phyloP scores from a whole-genome alignment of 164 flowering plant species.

The Liriodendron chinense region DNA sequence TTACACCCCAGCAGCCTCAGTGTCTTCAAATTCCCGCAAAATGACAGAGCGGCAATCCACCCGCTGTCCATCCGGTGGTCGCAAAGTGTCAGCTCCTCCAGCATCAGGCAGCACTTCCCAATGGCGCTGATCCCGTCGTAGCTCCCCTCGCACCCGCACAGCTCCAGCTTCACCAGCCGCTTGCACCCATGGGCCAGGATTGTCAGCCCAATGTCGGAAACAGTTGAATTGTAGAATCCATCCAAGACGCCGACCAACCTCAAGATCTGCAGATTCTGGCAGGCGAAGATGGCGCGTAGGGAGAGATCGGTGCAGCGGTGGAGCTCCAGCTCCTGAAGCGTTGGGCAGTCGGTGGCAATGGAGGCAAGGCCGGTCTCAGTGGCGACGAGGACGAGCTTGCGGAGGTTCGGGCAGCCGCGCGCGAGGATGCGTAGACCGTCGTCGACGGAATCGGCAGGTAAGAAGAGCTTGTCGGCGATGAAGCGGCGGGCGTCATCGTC shows the following conservation, averaged over 20 bases:
- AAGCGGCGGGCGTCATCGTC: slow-evolving; percentile 11
- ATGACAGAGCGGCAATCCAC: slow-evolving; percentile 74
- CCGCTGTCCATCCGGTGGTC: slow-evolving; percentile 88
- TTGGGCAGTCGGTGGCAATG: slow-evolving; percentile 69
- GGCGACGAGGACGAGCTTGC: slow-evolving; percentile 56
- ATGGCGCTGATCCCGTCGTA: slow-evolving; percentile 92
- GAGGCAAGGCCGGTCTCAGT: slow-evolving; percentile 57
- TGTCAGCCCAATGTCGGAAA: slow-evolving; percentile 85
- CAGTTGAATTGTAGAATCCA: slow-evolving; percentile 54
- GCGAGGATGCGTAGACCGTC: slow-evolving; percentile 57
- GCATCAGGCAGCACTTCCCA: slow-evolving; percentile 85
- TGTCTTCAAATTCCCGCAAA: slow-evolving; percentile 81
- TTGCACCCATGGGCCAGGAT: slow-evolving; percentile 87
- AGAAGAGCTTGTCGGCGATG: slow-evolving; percentile 25
- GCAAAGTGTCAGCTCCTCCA: slow-evolving; percentile 73
- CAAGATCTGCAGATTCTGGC: slow-evolving; percentile 71
- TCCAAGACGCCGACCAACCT: slow-evolving; percentile 59
- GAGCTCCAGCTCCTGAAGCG: slow-evolving; percentile 80
- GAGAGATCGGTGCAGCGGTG: slow-evolving; percentile 65
- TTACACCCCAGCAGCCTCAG: slow-evolving; percentile 71
- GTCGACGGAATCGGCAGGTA: slow-evolving; percentile 42
- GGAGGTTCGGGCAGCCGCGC: slow-evolving; percentile 64
- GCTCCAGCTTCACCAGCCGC: slow-evolving; percentile 83
- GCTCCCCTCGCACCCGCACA: slow-evolving; percentile 88
- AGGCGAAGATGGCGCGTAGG: slow-evolving; percentile 63